These are phyloP conservation scores for Talaromyces sp. DNA, from an alignment of 2,329 filamentous ascomycete genomes.

Conservation along the genomic window DNA sequence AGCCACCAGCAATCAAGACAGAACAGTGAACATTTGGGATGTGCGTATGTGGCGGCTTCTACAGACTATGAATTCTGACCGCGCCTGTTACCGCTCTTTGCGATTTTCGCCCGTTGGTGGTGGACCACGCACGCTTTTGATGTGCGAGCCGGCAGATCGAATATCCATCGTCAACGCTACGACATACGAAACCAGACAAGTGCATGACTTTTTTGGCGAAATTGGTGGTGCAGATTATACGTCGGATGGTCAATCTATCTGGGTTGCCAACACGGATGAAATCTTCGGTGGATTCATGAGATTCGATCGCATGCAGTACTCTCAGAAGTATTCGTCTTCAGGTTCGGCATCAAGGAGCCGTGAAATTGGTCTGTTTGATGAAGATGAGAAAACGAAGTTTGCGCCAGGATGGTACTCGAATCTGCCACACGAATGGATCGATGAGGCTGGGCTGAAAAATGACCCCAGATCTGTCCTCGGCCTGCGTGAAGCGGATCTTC, in stretches of 20 bases:
- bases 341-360: background rate
- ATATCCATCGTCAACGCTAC: constrained; percentile 45
- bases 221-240: constrained; percentile 43
- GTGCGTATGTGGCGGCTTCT: constrained; percentile 41
- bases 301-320: constrained; percentile 41
- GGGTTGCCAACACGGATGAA: constrained; percentile 44
- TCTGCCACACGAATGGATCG: constrained; percentile 38
- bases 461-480: constrained; percentile 36
- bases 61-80: constrained; percentile 41
- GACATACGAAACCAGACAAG: constrained; percentile 40
- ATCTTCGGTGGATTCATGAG: constrained; percentile 46
- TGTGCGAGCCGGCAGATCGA: constrained; percentile 44
- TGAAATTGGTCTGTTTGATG: background rate
- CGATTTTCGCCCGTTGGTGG: constrained; percentile 45
- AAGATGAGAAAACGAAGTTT: background rate
- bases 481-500: constrained; percentile 32
- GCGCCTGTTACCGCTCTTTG: constrained; percentile 44
- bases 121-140: constrained; percentile 41
- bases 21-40: constrained; percentile 47
- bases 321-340: constrained; percentile 25
- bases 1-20: constrained; percentile 47
- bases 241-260: constrained; percentile 41
- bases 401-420: constrained; percentile 24
- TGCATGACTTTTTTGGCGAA: constrained; percentile 47
- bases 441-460: constrained; percentile 31